Percentiles rank a stretch among this genome's conserved stretches.
Conservation (phyloP, 768 basidiomycete genomes). For the Macrocybe gigantea region DNA sequence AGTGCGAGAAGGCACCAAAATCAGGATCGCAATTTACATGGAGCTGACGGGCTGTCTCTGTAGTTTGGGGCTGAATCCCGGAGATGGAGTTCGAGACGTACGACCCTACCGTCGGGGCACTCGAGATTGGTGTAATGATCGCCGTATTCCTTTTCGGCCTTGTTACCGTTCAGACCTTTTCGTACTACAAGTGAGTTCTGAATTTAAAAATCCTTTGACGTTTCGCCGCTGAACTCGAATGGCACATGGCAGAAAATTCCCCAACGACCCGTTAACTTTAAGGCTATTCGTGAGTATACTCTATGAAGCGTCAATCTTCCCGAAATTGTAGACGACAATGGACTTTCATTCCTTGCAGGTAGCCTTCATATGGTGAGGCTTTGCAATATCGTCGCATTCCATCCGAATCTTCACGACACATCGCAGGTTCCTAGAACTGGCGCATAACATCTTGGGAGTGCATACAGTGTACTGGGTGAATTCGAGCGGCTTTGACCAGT, state of each 20-base stretch:
- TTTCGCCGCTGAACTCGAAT: neutral
- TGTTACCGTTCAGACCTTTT: constrained; percentile 8
- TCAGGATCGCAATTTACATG: too few species aligned
- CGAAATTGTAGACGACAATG: too few species aligned
- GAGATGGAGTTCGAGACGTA: neutral
- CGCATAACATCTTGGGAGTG: constrained; percentile 5
- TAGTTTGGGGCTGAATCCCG: too few species aligned
- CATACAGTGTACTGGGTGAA: constrained; percentile 8
- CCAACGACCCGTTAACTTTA: constrained; percentile 2
- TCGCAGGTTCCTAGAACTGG: constrained; percentile 6
- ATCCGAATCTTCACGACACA: neutral
- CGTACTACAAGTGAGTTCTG: constrained; percentile 7
- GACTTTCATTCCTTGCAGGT: constrained; percentile 1
- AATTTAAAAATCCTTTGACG: neutral
- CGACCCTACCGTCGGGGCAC: constrained; percentile 7
- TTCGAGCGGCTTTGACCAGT: neutral
- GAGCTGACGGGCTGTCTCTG: too few species aligned
- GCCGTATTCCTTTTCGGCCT: constrained; percentile 10
- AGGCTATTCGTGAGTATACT: constrained; percentile 6
- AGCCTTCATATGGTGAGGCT: constrained; percentile 6
- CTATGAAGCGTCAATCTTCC: neutral
- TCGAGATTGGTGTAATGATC: constrained; percentile 9
- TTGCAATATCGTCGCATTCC: neutral
- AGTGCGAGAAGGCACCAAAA: too few species aligned
- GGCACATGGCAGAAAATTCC: constrained; percentile 6